Evolutionary conservation across 225 moss, liverwort and hornwort genomes (phyloP).

Genomic region (Bryoerythrophyllum caledonicum): DNA sequence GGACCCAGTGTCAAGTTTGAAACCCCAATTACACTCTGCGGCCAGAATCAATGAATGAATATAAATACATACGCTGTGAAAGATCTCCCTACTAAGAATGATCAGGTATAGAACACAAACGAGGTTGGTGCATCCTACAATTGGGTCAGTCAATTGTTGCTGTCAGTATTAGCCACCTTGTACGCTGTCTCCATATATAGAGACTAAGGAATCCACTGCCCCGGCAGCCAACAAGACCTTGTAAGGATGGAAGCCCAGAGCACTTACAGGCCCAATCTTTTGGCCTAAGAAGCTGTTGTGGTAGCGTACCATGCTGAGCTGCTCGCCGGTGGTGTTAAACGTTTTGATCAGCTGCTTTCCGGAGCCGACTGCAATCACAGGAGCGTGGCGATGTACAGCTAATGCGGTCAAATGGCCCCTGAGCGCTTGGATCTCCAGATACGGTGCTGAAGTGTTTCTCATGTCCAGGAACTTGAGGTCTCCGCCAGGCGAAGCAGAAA

Average conservation of each 20-base stretch:
- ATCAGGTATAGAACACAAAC: constrained; percentile 25
- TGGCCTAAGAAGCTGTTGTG: constrained; percentile 84
- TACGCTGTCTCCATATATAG: constrained; percentile 76
- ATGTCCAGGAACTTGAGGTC: constrained; percentile 91
- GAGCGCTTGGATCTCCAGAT: constrained; percentile 71
- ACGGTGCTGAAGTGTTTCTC: constrained; percentile 71
- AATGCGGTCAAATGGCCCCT: constrained; percentile 78
- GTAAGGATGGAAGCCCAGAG: constrained; percentile 90
- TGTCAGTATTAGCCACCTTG: constrained; percentile 53
- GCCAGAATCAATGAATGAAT: constrained; percentile 42
- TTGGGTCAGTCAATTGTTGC: neutral
- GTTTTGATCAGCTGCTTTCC: constrained; percentile 84
- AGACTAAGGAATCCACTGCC: constrained; percentile 87
- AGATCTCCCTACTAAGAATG: constrained; percentile 33
- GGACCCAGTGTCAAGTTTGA: constrained; percentile 18
- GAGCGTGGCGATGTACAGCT: constrained; percentile 87
- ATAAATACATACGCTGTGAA: constrained; percentile 31
- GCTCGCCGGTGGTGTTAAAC: constrained; percentile 78
- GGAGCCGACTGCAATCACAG: constrained; percentile 84
- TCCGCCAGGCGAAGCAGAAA: constrained; percentile 83
- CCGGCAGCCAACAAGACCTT: constrained; percentile 83
- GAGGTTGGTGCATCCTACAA: constrained; percentile 5
- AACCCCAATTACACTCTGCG: constrained; percentile 25
- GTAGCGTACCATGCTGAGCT: constrained; percentile 79
- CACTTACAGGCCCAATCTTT: constrained; percentile 86